A percentile compares a stretch with the other conserved stretches of the same genome.
Conservation (phyloP, 2,329 filamentous ascomycete species). For the Cladosporium halotolerans region DNA sequence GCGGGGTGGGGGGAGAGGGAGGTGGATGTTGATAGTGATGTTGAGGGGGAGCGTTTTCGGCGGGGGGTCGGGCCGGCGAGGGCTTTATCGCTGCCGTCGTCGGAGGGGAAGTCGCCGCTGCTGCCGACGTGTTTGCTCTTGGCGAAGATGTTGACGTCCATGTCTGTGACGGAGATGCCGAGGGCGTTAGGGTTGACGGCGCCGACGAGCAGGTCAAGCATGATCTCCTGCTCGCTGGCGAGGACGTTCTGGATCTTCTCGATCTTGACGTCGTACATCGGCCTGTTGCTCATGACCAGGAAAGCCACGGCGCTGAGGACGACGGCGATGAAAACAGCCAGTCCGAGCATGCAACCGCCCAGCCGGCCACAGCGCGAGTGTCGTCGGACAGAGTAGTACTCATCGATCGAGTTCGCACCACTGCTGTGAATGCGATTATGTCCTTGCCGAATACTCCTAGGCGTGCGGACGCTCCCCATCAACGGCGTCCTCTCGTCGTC, state of each 20-base stretch:
- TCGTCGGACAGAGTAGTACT: slow-evolving; percentile 35
- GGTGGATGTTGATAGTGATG: background rate
- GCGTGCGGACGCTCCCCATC: slow-evolving; percentile 58
- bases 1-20: slow-evolving; percentile 12
- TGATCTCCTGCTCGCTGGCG: slow-evolving; percentile 88
- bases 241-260: slow-evolving; percentile 81
- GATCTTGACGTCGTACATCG: slow-evolving; percentile 71
- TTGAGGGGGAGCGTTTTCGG: slow-evolving; percentile 1
- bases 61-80: background rate
- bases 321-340: slow-evolving; percentile 71
- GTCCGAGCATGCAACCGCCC: slow-evolving; percentile 81
- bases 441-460: slow-evolving; percentile 56
- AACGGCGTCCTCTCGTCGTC: slow-evolving; percentile 85
- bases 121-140: slow-evolving; percentile 71
- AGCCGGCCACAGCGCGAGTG: slow-evolving; percentile 51
- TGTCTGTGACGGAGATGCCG: slow-evolving; percentile 74
- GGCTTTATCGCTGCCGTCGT: background rate
- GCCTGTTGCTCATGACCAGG: slow-evolving; percentile 85
- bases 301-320: slow-evolving; percentile 82
- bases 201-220: slow-evolving; percentile 82
- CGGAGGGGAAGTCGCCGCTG: slow-evolving; percentile 1
- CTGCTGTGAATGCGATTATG: slow-evolving; percentile 3
- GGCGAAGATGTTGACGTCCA: slow-evolving; percentile 89
- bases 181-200: slow-evolving; percentile 93
- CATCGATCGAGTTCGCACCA: slow-evolving; percentile 17